These are phyloP conservation scores for Medicago ruthenica DNA, from an alignment of 306 rosid genomes.

Conservation along the genomic window DNA sequence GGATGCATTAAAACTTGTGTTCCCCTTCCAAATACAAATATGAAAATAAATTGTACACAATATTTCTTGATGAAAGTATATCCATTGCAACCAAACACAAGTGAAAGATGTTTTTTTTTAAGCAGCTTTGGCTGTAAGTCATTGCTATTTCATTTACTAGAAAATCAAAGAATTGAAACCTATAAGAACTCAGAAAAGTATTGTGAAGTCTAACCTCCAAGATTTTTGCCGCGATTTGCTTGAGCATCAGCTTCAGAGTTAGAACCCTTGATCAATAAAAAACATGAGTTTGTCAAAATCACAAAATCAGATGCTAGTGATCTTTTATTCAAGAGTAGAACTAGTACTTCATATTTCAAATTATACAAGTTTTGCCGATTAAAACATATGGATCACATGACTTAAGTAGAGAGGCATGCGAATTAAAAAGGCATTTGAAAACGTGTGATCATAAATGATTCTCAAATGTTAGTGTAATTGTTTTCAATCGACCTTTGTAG, in stretches of 20 bases:
- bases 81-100: background rate
- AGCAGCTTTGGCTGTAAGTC: slow-evolving; percentile 10
- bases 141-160: background rate
- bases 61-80: too few relatives aligned
- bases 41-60: too few relatives aligned
- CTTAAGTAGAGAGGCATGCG: background rate
- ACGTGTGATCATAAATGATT: background rate
- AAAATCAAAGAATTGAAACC: background rate
- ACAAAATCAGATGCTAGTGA: background rate
- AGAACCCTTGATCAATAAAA: slow-evolving; percentile 56
- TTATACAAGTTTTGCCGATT: background rate
- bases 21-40: background rate
- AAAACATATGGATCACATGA: background rate
- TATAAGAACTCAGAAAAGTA: slow-evolving; percentile 23
- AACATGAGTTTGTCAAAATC: slow-evolving; percentile 13
- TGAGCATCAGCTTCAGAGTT: slow-evolving; percentile 78
- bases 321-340: background rate
- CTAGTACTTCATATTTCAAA: background rate
- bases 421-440: background rate
- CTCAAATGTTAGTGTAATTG: background rate
- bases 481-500: background rate
- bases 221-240: slow-evolving; percentile 73
- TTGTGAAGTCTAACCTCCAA: slow-evolving; percentile 54
- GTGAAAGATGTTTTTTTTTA: background rate
- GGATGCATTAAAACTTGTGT: background rate